Evolutionary conservation across 192 early-diverging fungal genomes (phyloP).

Genomic region (Spinellus fusiger): DNA sequence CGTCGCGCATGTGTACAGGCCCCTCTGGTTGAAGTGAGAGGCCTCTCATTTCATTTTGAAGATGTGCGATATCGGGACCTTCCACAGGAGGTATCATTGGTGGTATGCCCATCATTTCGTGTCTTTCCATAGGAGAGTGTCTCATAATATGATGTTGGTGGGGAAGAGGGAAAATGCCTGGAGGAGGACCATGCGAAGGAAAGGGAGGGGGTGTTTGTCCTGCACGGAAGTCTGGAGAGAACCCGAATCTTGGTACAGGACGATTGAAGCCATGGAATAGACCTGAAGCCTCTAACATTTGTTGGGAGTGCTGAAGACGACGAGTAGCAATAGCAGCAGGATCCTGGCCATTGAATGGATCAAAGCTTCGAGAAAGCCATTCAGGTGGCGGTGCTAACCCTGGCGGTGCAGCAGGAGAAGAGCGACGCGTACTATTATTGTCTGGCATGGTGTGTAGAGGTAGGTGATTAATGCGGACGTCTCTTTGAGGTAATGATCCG

Average conservation of each 20-base stretch:
- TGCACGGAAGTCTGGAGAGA: neutral
- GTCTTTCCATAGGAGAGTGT: neutral
- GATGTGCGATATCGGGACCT: neutral
- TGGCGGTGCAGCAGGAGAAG: slow-evolving; percentile 13
- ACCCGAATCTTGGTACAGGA: slow-evolving; percentile 6
- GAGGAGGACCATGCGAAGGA: slow-evolving; percentile 1
- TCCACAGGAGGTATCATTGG: neutral
- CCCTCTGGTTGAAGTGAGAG: neutral
- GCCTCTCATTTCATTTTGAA: slow-evolving; percentile 6
- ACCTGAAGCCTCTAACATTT: slow-evolving; percentile 28
- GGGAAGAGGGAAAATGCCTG: slow-evolving; percentile 4
- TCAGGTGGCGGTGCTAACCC: slow-evolving; percentile 23
- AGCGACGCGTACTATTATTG: slow-evolving; percentile 8
- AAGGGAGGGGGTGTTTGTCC: neutral
- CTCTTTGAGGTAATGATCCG: slow-evolving; percentile 4
- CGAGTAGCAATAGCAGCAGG: slow-evolving; percentile 23
- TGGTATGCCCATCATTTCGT: slow-evolving; percentile 4
- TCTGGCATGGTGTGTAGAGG: slow-evolving; percentile 6
- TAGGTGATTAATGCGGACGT: slow-evolving; percentile 16
- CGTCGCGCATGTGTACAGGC: neutral
- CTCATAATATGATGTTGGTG: slow-evolving; percentile 11
- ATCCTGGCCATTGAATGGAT: slow-evolving; percentile 28
- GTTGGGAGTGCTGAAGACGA: slow-evolving; percentile 30
- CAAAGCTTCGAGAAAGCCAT: slow-evolving; percentile 24
- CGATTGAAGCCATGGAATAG: slow-evolving; percentile 18